Evolutionary conservation across 2,329 filamentous ascomycete species (phyloP), one percentile per base, ranked within the genome.

Genomic region (Epicoccum nigrum): DNA sequence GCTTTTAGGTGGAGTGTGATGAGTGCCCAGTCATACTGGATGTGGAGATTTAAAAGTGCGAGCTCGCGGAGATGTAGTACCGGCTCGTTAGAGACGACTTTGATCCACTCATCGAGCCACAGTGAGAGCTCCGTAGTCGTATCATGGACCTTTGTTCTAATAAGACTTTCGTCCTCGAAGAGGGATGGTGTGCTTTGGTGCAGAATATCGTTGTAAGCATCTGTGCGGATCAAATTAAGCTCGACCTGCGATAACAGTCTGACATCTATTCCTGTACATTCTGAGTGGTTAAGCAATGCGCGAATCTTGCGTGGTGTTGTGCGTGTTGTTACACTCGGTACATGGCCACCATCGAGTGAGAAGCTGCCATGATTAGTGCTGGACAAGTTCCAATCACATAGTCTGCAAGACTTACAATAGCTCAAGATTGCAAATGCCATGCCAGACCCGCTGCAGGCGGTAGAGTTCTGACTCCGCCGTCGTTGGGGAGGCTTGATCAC

Each of bases 21-120:
- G 13, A 80, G 74, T 1, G 79, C 77, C 81, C 81, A 84, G 55
- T 79, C 79, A 51, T 76, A 76, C 56, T 83, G 81, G 0, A 83
- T 77, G 2, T 74, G 72, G 1, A 83, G 65, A 16, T 82, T 82
- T 4, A 78, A 65, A 0, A 76, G 54, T 1, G 66, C 66, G n/a
- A 65, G 35, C 7, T 61, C 53, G 19, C 56, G 48, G 37, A 60
- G 42, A 16, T 61, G 49, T 4, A 41, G 35, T 7, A 20, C 16
- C 15, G 57, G 50, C 12, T 66, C 59, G 1, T 40, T 49, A 11
- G 59, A 60, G 4, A 68, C 55, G 3, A 74, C 63, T 12, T 34
- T 49, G 2, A 56, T 56, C 72, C 72, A 74, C 31, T 74, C 72
- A 58, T 77, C 74, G 31, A 80, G 77, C 81, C 68, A 71, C 1